phyloP scores from a whole-genome alignment of 495 filamentous ascomycete genomes.

The Hyaloscypha finlandica region DNA sequence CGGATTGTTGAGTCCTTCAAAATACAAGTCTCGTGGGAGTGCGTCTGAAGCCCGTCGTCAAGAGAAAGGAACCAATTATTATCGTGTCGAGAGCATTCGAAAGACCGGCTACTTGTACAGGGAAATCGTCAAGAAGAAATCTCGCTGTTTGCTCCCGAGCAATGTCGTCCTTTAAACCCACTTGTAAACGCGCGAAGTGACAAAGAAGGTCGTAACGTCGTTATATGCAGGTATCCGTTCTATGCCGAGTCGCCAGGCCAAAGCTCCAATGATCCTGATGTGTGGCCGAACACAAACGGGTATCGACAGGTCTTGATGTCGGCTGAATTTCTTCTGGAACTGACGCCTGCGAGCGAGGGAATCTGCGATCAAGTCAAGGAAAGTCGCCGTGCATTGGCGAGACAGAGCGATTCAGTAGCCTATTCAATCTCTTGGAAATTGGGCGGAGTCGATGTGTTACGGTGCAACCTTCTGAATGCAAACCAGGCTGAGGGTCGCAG shows the following conservation, averaged over 20 bases:
- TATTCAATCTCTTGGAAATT: slow-evolving; percentile 6
- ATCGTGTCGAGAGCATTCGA: slow-evolving; percentile 28
- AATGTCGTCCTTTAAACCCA: slow-evolving; percentile 7
- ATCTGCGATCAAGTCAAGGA: slow-evolving; percentile 11
- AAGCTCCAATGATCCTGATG: slow-evolving; percentile 19
- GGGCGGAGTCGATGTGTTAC: slow-evolving; percentile 11
- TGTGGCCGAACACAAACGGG: slow-evolving; percentile 22
- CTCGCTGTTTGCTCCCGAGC: slow-evolving; percentile 22
- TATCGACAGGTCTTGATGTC: slow-evolving; percentile 27
- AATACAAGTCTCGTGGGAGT: neutral
- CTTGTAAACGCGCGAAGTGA: slow-evolving; percentile 19
- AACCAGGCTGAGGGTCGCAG: slow-evolving; percentile 17
- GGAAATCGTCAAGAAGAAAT: slow-evolving; percentile 1
- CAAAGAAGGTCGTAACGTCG: slow-evolving; percentile 31
- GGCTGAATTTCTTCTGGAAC: slow-evolving; percentile 29
- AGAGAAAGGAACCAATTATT: slow-evolving; percentile 15
- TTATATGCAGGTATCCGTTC: slow-evolving; percentile 28
- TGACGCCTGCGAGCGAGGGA: slow-evolving; percentile 15
- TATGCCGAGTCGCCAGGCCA: slow-evolving; percentile 19
- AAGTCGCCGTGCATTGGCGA: slow-evolving; percentile 8
- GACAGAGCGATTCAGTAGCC: neutral
- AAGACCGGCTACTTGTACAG: slow-evolving; percentile 25
- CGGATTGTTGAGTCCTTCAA: neutral
- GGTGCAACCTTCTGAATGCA: slow-evolving; percentile 25
- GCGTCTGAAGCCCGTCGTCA: neutral